Base-by-base conservation (phyloP, 2,329 filamentous ascomycete genomes). In the Neofusicoccum sp. region DNA sequence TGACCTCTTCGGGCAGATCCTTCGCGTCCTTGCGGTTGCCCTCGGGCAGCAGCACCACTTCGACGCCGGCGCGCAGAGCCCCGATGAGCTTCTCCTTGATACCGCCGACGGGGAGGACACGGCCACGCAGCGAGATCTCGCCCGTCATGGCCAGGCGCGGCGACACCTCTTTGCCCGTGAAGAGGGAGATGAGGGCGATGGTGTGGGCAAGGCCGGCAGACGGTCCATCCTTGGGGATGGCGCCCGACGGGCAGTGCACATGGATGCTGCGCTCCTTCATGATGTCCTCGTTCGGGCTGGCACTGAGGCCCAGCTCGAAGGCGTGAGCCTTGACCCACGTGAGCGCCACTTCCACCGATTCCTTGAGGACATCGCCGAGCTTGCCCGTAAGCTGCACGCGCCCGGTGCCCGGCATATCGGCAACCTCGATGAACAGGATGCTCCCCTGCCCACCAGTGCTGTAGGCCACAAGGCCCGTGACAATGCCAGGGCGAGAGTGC, bases 51-150 rank as follows among this genome's bases (percentile, higher is more conserved):
- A 99, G 75, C 6, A 99, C 93, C 33, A 91, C 93, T 82, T 96
- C 96, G 63, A 99, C 93, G 30, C 95, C 95, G 1, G 95, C 95
- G 60, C 93, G 85, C 71, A 96, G 81, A 7, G 95, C 95, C 24
- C 95, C 95, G 71, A 99, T 98, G 58, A 98, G 82, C 76, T 99
- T 99, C 84, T 99, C 93, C 78, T 98, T 97, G 79, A 99, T 98
- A 16, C 95, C 95, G 58, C 95, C 95, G 36, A 99, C 95, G 28
- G 93, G 91, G 76, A 95, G 91, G 61, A 99, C 89, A 65, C 92
- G 87, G 24, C 95, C 95, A 43, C 95, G 86, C 28, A 99, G 85
- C 61, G 89, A 91, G 63, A 89, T 78, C 70, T 89, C 86, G 7
- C 86, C 86, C 0, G 95, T 99, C 95, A 99, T 99, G 44, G 95